Conservation (phyloP, 805 yeast species). For the Saturnispora besseyi region DNA sequence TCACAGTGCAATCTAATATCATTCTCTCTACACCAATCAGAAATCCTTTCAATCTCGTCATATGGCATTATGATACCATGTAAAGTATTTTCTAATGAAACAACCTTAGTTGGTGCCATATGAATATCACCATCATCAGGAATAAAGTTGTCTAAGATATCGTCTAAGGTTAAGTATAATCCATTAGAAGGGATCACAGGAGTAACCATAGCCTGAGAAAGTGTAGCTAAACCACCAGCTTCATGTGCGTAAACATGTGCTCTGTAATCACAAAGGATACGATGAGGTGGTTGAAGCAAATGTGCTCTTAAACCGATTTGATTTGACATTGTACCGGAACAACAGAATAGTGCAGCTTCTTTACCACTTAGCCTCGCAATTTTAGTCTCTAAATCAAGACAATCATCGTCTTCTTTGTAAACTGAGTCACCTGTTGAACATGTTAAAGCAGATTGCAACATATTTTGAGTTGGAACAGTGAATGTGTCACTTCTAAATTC, state of each 20-base stretch:
- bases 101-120: constrained; percentile 76
- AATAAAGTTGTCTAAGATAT: constrained; percentile 50
- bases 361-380: constrained; percentile 68
- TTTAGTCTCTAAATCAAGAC: constrained; percentile 51
- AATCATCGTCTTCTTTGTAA: constrained; percentile 73
- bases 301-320: constrained; percentile 77
- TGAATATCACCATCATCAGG: constrained; percentile 80
- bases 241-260: constrained; percentile 78
- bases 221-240: constrained; percentile 85
- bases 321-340: constrained; percentile 84
- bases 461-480: constrained; percentile 73
- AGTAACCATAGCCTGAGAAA: constrained; percentile 86
- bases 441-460: constrained; percentile 50
- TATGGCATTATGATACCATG: constrained; percentile 77
- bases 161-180: constrained; percentile 68
- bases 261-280: constrained; percentile 78
- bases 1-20: constrained; percentile 68
- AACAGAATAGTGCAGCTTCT: constrained; percentile 74
- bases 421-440: constrained; percentile 80
- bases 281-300: constrained; percentile 72
- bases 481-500: constrained; percentile 76
- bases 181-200: constrained; percentile 78
- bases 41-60: constrained; percentile 65
- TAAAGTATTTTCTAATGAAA: constrained; percentile 81
- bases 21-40: constrained; percentile 56